A percentile compares a stretch with the other conserved stretches of the same genome.
These are phyloP conservation scores for Yarrowia bubula DNA, from an alignment of 805 yeast species.

Conservation along the genomic window DNA sequence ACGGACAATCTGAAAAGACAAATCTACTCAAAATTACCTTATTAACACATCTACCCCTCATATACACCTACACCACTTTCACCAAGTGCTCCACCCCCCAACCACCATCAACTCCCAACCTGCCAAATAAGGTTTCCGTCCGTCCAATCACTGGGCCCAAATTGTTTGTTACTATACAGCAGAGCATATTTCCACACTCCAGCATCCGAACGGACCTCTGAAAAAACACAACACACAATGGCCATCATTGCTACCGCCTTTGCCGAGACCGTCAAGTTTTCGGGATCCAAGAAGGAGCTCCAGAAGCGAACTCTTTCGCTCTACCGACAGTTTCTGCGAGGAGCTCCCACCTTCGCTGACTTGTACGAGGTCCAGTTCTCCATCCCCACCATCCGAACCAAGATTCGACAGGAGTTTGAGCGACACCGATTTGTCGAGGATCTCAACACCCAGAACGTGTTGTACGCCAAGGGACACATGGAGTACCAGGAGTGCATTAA, in stretches of 20 bases:
- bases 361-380: slow-evolving; percentile 53
- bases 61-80: neutral
- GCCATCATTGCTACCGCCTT: slow-evolving; percentile 76
- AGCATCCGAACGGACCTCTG: neutral
- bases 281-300: slow-evolving; percentile 60
- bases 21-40: neutral
- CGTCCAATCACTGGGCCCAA: slow-evolving; percentile 21
- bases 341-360: slow-evolving; percentile 45
- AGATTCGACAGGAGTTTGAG: slow-evolving; percentile 85
- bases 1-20: neutral
- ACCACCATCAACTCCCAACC: neutral
- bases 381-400: slow-evolving; percentile 72
- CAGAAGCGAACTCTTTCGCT: slow-evolving; percentile 61
- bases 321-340: slow-evolving; percentile 69
- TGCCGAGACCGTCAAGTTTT: slow-evolving; percentile 74
- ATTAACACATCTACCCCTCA: neutral
- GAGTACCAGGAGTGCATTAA: slow-evolving; percentile 84
- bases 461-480: slow-evolving; percentile 82
- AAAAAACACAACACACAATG: slow-evolving; percentile 37
- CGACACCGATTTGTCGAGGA: slow-evolving; percentile 74
- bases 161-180: neutral
- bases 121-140: neutral
- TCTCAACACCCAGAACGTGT: slow-evolving; percentile 61
- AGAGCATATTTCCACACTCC: neutral
- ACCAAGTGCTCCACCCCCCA: neutral